phyloP scores from a whole-genome alignment of 2,329 filamentous ascomycete species.

The Escovopsis weberi region DNA sequence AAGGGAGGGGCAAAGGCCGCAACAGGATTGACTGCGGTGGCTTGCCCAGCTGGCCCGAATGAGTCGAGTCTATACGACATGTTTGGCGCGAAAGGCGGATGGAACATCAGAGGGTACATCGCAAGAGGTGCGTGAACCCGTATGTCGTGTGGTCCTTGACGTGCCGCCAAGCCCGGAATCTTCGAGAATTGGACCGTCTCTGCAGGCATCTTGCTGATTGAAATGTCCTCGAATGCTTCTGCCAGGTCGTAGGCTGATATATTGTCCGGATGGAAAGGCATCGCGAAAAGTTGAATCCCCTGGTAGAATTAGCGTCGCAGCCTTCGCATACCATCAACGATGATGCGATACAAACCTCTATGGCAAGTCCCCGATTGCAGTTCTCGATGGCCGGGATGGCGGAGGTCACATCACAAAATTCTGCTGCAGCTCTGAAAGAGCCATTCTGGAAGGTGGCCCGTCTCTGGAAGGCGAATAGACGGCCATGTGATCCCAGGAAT shows the following conservation, averaged over 20 bases:
- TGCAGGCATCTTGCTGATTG: constrained; percentile 6
- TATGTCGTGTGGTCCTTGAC: constrained; percentile 6
- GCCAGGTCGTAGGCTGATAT: constrained; percentile 5
- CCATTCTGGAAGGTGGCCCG: constrained; percentile 25
- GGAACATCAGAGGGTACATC: constrained; percentile 21
- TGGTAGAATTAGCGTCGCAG: constrained; percentile 1
- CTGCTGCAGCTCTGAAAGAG: constrained; percentile 32
- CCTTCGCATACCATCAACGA: neutral
- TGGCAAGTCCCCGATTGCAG: constrained; percentile 13
- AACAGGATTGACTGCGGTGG: constrained; percentile 12
- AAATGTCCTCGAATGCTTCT: constrained; percentile 9
- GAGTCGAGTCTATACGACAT: constrained; percentile 18
- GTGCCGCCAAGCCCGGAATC: constrained; percentile 1
- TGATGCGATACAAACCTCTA: constrained; percentile 12
- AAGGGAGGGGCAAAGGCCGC: constrained; percentile 17
- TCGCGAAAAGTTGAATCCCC: constrained; percentile 13
- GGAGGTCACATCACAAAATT: constrained; percentile 36
- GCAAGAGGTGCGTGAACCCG: constrained; percentile 13
- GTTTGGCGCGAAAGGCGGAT: constrained; percentile 13
- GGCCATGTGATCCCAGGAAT: constrained; percentile 32
- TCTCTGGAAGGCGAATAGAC: constrained; percentile 37
- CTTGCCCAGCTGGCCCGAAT: constrained; percentile 6
- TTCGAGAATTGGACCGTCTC: constrained; percentile 5
- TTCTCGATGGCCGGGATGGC: constrained; percentile 26
- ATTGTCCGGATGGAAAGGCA: constrained; percentile 5